Evolutionary conservation across 2,329 filamentous ascomycete species (phyloP), one percentile per base, ranked within the genome.

Genomic region (Fusarium circinatum): DNA sequence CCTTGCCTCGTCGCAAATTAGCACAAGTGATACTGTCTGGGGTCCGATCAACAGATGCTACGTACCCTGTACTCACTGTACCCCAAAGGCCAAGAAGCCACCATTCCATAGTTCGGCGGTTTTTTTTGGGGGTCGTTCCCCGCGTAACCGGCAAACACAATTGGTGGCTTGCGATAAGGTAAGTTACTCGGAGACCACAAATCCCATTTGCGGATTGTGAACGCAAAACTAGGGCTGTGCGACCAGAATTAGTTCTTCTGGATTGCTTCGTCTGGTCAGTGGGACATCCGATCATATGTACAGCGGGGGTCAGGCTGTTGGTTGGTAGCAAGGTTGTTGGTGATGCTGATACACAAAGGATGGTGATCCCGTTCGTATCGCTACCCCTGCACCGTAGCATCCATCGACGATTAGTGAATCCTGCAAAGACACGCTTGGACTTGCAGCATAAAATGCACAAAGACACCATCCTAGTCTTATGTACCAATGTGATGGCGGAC

Each of bases 101-200:
- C 61, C 68, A 70, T 70, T 70, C 68, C 60, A 44, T 38, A 11
- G 18, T 38, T 44, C 14, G 41, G 24, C n/a, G 18, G 48, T 14
- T 39, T 34, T 22, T 34, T 32, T 32, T 5, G 4, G 32, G 32
- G 13, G 8, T 45, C 20, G 42, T 17, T 38, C 48, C 48, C 66
- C 54, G 36, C 67, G 34, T 20, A 39, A 58, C n/a, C 28, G 36
- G 42, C 26, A 32, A 28, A 30, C 47, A n/a, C 14, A 38, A 55
- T 49, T 51, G 24, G 60, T 66, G 60, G 67, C 66, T 45, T 51
- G 20, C 24, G 30, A 67, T 45, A 32, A 38, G 28, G 14, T n/a
- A 32, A 48, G 28, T 13, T n/a, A n/a, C 41, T n/a, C 17, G 9
- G 15, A 26, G 34, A 41, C 15, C 49, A 24, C 11, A 32, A 15